Conservation (phyloP, 768 basidiomycete species). For the Lyophyllum shimeji region DNA sequence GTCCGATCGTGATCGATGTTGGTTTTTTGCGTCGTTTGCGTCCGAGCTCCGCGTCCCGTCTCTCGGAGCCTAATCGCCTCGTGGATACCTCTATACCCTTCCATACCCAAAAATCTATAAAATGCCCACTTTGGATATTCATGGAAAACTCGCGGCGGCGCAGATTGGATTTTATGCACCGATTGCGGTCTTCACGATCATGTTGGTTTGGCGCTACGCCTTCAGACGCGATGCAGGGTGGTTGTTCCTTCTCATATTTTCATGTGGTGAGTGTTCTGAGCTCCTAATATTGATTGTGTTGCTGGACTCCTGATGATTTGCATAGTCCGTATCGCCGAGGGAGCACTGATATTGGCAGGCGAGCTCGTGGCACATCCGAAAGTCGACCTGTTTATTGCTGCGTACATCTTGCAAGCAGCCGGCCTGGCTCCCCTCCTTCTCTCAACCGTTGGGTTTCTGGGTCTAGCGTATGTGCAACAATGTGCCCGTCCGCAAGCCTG, state of each 20-base stretch:
- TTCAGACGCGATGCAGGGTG: slow-evolving; percentile 62
- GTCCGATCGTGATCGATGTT: slow-evolving; percentile 23
- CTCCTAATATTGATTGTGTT: background rate
- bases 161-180: slow-evolving; percentile 62
- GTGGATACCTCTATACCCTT: slow-evolving; percentile 13
- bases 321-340: slow-evolving; percentile 58
- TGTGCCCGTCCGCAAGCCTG: slow-evolving; percentile 4
- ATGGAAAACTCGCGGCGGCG: slow-evolving; percentile 57
- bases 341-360: slow-evolving; percentile 55
- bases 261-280: slow-evolving; percentile 42
- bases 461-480: slow-evolving; percentile 40
- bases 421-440: slow-evolving; percentile 41
- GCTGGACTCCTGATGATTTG: slow-evolving; percentile 1
- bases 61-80: background rate
- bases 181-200: slow-evolving; percentile 43
- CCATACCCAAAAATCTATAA: slow-evolving; percentile 16
- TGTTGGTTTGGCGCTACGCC: slow-evolving; percentile 52
- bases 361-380: slow-evolving; percentile 41
- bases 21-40: slow-evolving; percentile 8
- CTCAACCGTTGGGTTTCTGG: slow-evolving; percentile 47
- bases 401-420: slow-evolving; percentile 49
- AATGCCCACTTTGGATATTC: slow-evolving; percentile 42
- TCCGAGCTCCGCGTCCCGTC: slow-evolving; percentile 15
- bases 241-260: slow-evolving; percentile 65
- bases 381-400: slow-evolving; percentile 48